Base-by-base conservation (phyloP, 2,329 filamentous ascomycete genomes). In the Geosmithia flava region DNA sequence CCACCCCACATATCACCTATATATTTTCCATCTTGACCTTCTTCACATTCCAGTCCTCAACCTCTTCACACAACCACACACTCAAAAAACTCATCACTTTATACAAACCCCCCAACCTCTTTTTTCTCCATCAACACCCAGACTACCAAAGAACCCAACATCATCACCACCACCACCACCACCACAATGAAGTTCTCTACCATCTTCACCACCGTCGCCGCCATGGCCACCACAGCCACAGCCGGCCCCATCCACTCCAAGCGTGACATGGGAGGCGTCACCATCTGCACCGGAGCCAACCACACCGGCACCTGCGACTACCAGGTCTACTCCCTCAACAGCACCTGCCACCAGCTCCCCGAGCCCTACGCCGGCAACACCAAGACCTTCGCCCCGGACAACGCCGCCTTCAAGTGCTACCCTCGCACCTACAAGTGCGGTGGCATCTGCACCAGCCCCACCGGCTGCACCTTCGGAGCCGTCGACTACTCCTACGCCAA, bases 351-450 rank as follows among this genome's bases (percentile, higher is more conserved):
- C 58, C 61, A 75, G 58, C 62, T 77, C 47, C 56, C 62, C 2
- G 50, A 55, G 8, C 63, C 62, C n/a, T 70, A 67, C 50, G 56
- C 57, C 52, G 52, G 58, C 41, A 72, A 74, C 58, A 62, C 64
- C 30, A 62, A 56, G 47, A 77, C 74, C 0, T 77, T 78, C 55
- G 70, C 70, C 2, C 70, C 70, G 7, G 72, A 76, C 51, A 70
- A 65, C 39, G 72, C 72, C 44, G 53, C 53, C 40, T 76, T 76
- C 52, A 60, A 56, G 52, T 78, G 74, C 62, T 72, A 61, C 56
- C 73, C 71, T 2, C 67, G 65, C 50, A 57, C 65, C 7, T 54
- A 56, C 47, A 48, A 56, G 20, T 77, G 74, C 56, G 60, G 60
- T 33, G 61, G 58, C 20, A 61, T 68, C 51, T 78, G 74, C 65